Conservation (phyloP, 1,139 yeast species). For the Meyerozyma elateridarum region DNA sequence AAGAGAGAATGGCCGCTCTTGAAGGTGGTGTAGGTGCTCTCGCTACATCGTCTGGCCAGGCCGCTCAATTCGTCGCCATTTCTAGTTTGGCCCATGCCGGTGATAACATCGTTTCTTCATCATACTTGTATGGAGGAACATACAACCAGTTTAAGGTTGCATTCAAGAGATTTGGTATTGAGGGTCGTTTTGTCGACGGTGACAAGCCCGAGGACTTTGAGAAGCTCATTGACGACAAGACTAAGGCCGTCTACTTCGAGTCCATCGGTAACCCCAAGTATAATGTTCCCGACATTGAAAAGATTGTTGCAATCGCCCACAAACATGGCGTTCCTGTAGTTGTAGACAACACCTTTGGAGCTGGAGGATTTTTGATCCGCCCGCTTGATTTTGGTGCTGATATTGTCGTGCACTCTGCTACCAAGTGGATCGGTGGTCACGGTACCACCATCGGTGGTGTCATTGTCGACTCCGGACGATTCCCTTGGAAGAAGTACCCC, state of each 20-base stretch:
- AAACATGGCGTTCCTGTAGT: constrained; percentile 86
- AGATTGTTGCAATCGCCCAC: constrained; percentile 72
- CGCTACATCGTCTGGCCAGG: constrained; percentile 92
- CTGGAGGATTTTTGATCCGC: constrained; percentile 84
- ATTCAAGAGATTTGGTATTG: constrained; percentile 82
- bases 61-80: constrained; percentile 86
- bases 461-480: constrained; percentile 83
- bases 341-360: constrained; percentile 96
- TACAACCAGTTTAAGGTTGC: constrained; percentile 92
- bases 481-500: constrained; percentile 86
- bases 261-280: constrained; percentile 92
- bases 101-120: constrained; percentile 82
- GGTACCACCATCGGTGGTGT: constrained; percentile 96
- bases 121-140: constrained; percentile 94
- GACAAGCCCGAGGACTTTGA: constrained; percentile 69
- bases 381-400: constrained; percentile 92
- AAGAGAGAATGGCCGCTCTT: constrained; percentile 85
- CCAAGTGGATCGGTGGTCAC: constrained; percentile 98
- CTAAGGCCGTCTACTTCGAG: constrained; percentile 88
- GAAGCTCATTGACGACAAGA: constrained; percentile 69
- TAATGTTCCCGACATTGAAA: constrained; percentile 88
- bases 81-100: constrained; percentile 83
- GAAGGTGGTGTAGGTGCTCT: constrained; percentile 91
- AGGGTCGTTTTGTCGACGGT: constrained; percentile 78
- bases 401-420: constrained; percentile 82